Base-by-base conservation (phyloP, 2,329 filamentous ascomycete genomes). In the Pseudophaeomoniella oleicola region DNA sequence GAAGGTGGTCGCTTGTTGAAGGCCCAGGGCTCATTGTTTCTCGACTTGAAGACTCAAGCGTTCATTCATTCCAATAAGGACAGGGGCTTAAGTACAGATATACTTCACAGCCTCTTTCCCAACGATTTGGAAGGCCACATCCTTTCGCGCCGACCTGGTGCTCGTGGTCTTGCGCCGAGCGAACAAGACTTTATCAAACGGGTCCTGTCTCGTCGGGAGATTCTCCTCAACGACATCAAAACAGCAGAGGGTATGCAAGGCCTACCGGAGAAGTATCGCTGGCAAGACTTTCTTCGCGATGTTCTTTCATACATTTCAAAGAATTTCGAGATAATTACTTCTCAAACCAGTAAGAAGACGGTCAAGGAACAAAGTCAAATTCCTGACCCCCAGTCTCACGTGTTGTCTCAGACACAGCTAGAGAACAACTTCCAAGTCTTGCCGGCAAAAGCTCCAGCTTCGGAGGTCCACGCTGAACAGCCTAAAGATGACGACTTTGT, bases 11-110 rank as follows among this genome's bases (percentile, higher is more conserved):
- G 69, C 9, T 51, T 80, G 15, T 54, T 74, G 14, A 74, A 75
- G 45, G 70, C 67, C 41, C 72, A 77, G 46, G 72, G 70, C 2
- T 64, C 68, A 11, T 57, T 80, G 16, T 76, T 70, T 44, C 60
- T 79, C 11, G 74, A 78, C 42, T 55, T 80, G 13, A 80, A 80
- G 54, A 78, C 75, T 2, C 75, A 79, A 50, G 72, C 74, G 11
- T 79, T 76, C 46, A 72, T 79, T 38, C 72, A 72, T 3, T 69
- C 71, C 3, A 61, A 75, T 47, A 70, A 67, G 46, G 66, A 65
- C 30, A 66, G 74, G 37, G 65, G 63, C 17, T 60, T 63, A 2
- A 66, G 67, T 34, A 67, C 72, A 14, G 66, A 74, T 30, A 59
- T 76, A 17, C 54, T 79, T 17, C 65, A 71, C 38, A 67, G 74